phyloP scores from a whole-genome alignment of 371 early-diverging fungal species.

The Apophysomyces sp. region DNA sequence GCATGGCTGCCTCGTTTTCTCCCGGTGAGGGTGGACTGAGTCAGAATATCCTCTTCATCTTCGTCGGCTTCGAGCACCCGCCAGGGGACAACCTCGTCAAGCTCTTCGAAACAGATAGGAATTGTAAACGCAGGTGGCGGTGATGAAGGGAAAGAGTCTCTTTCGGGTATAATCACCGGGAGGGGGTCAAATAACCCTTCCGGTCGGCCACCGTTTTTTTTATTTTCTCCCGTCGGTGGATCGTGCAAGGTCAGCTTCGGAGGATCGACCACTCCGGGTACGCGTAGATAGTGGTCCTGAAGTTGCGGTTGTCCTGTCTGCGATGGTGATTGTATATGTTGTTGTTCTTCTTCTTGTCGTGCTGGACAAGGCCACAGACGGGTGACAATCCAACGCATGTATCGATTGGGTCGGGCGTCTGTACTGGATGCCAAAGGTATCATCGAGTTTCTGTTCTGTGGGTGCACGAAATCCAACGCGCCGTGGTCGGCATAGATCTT shows the following conservation, averaged over 20 bases:
- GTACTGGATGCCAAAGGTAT: neutral
- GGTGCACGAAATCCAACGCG: conserved; percentile 10
- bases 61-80: conserved; percentile 19
- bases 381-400: conserved; percentile 6
- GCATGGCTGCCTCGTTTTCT: neutral
- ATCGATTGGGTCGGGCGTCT: neutral
- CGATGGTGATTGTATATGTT: neutral
- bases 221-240: too few species aligned
- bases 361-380: neutral
- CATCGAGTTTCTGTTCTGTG: neutral
- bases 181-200: neutral
- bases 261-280: neutral
- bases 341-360: neutral
- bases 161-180: neutral
- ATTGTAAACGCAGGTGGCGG: neutral
- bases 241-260: conserved; percentile 1
- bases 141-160: neutral
- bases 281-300: neutral
- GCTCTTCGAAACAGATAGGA: conserved; percentile 9
- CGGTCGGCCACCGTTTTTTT: too few species aligned
- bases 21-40: neutral
- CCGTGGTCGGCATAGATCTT: conserved; percentile 13
- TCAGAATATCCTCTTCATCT: neutral
- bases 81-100: conserved; percentile 25
- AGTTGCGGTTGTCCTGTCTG: neutral